Evolutionary conservation across 1,284 basidiomycete genomes (phyloP), one percentile per base, ranked within the genome.

Genomic region (Mrakiaceae sp.): DNA sequence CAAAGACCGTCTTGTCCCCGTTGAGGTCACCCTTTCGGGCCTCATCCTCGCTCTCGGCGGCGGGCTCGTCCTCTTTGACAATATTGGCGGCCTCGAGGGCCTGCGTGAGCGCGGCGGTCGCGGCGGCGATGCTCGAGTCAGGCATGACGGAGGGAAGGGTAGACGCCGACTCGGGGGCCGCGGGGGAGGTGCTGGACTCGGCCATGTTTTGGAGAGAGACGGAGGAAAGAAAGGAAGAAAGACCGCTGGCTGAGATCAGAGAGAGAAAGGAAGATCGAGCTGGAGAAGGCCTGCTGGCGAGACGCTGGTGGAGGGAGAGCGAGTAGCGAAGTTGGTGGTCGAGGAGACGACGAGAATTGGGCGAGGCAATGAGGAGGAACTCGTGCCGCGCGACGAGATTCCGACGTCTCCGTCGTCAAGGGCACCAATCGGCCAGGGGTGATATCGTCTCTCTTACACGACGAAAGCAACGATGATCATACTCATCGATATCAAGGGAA

Each of bases 1-100:
- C 90, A 78, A 94, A 94, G 50, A 94, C 86, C n/a, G 91, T 94
- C 70, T 87, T 83, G 50, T 70, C 70, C 58, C 70, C 69, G 55
- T 70, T 69, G 44, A 75, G 73, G 68, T 74, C 74, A 46, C 73
- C 73, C 46, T 75, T 72, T 59, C 74, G 16, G 40, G 48, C 49
- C 12, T 44, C 64, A 47, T 53, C 58, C 8, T 48, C 12, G 16
- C 44, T 7, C 42, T 57, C 52, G 47, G 47, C 10, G 1, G 14
- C 52, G 47, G 4, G 40, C n/a, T 57, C 57, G 46, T 63, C 61
- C 27, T 14, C 58, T 27, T 46, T n/a, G 44, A 49, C n/a, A 39
- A 66, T 54, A 57, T 58, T 59, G 14, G 56, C 62, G 5, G 61
- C 60, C 53, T 66, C 62, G 57, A 66, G 58, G 7, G 65, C 50